Conservation (phyloP, 495 filamentous ascomycete genomes). For the Hypoxylon intermedium region DNA sequence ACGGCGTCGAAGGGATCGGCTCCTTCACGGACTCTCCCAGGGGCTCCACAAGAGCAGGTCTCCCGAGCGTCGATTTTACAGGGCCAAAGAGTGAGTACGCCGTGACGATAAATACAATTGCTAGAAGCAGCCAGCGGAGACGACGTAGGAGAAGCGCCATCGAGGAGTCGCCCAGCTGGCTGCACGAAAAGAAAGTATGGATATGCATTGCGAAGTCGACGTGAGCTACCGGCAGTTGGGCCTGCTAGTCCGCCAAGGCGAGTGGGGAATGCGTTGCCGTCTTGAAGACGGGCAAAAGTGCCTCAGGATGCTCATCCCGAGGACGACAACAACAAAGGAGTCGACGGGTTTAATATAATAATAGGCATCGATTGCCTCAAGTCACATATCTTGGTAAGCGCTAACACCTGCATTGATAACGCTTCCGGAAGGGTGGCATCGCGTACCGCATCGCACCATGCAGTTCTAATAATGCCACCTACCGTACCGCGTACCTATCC, state of each 20-base stretch:
- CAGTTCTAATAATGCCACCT: constrained; percentile 6
- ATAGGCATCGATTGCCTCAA: no score
- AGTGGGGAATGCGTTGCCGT: constrained; percentile 18
- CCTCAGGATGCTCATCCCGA: constrained; percentile 5
- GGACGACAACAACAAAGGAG: background rate
- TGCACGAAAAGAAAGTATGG: constrained; percentile 18
- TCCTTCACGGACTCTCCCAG: background rate
- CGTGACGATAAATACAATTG: constrained; percentile 15
- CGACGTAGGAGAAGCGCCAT: constrained; percentile 30
- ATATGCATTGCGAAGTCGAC: constrained; percentile 20
- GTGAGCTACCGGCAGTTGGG: background rate
- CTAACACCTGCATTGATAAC: constrained; percentile 1
- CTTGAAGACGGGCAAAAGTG: constrained; percentile 6
- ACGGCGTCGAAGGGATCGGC: background rate
- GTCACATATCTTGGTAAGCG: no score
- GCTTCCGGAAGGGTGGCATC: constrained; percentile 9
- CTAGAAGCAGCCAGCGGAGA: constrained; percentile 29
- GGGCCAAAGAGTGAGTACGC: constrained; percentile 15
- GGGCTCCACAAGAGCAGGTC: background rate
- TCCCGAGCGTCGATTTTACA: constrained; percentile 13
- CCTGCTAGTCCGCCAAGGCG: constrained; percentile 4
- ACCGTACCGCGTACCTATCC: no score
- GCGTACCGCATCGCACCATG: background rate
- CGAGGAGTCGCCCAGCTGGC: constrained; percentile 24
- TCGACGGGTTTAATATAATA: constrained; percentile 21